phyloP scores from a whole-genome alignment of 78 protist genomes.

The Dictyostelium purpureum region DNA sequence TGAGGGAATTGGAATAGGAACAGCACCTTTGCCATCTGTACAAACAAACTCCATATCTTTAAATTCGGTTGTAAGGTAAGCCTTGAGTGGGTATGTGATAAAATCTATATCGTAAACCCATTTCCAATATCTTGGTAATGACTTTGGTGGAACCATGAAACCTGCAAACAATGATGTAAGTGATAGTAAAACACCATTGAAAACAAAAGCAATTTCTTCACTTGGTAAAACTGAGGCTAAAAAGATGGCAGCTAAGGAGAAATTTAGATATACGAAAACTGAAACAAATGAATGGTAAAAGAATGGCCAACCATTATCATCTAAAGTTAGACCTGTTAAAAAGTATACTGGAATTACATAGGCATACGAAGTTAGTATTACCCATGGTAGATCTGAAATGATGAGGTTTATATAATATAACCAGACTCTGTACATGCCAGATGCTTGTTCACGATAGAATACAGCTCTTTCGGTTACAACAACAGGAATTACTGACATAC shows the following conservation, averaged over 20 bases:
- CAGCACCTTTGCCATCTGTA: constrained; percentile 44
- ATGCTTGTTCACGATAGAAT: constrained; percentile 48
- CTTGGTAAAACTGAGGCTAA: not conserved
- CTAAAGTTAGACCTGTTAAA: not conserved
- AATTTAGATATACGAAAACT: not conserved
- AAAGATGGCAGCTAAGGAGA: not conserved
- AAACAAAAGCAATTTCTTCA: constrained; percentile 4
- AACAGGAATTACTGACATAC: constrained; percentile 12
- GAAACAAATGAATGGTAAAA: constrained; percentile 20
- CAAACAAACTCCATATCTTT: constrained; percentile 39
- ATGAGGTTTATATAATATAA: not conserved
- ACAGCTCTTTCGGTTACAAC: constrained; percentile 41
- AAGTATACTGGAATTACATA: constrained; percentile 4
- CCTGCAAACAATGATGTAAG: constrained; percentile 42
- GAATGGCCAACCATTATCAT: constrained; percentile 23
- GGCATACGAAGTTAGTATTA: not conserved
- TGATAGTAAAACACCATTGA: constrained; percentile 9
- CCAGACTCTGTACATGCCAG: constrained; percentile 35
- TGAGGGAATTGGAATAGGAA: constrained; percentile 43
- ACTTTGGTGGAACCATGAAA: constrained; percentile 41
- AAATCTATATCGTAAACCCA: constrained; percentile 46
- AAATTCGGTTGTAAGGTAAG: constrained; percentile 27
- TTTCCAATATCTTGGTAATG: constrained; percentile 44
- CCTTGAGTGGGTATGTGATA: constrained; percentile 36
- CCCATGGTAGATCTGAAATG: constrained; percentile 17